phyloP scores from a whole-genome alignment of 2,329 filamentous ascomycete genomes.

The Ophiostoma pallidulum region DNA sequence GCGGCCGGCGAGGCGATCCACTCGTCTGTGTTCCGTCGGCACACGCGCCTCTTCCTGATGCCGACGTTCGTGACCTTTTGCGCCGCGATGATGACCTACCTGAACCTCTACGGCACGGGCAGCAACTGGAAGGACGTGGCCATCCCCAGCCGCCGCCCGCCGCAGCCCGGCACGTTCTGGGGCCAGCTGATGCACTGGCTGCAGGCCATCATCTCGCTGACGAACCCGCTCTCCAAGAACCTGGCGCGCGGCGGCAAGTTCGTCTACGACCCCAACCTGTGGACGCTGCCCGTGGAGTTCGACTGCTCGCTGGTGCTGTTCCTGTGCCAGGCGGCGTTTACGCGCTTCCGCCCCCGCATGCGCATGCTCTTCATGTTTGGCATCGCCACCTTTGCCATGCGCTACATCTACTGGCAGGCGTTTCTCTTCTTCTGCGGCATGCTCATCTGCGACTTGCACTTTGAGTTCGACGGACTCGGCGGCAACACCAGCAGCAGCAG shows the following conservation, averaged over 20 bases:
- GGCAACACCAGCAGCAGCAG: background rate
- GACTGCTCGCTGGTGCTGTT: constrained; percentile 28
- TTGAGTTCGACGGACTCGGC: constrained; percentile 16
- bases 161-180: background rate
- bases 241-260: constrained; percentile 9
- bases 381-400: constrained; percentile 8
- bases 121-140: constrained; percentile 11
- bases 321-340: constrained; percentile 24
- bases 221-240: constrained; percentile 11
- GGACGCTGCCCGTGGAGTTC: constrained; percentile 31
- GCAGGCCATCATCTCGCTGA: background rate
- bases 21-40: constrained; percentile 17
- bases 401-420: constrained; percentile 21
- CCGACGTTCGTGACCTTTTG: constrained; percentile 12
- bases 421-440: constrained; percentile 26
- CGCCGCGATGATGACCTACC: constrained; percentile 8
- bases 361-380: constrained; percentile 11
- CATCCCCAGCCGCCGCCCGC: constrained; percentile 11
- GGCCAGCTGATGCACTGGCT: background rate
- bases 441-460: constrained; percentile 23
- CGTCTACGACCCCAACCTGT: constrained; percentile 26
- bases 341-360: constrained; percentile 15
- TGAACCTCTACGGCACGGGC: constrained; percentile 14
- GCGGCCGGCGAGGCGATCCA: constrained; percentile 16
- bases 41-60: constrained; percentile 18